These are phyloP conservation scores for Tylopilus orsonianus DNA, from an alignment of 1,284 basidiomycete genomes.

Conservation along the genomic window DNA sequence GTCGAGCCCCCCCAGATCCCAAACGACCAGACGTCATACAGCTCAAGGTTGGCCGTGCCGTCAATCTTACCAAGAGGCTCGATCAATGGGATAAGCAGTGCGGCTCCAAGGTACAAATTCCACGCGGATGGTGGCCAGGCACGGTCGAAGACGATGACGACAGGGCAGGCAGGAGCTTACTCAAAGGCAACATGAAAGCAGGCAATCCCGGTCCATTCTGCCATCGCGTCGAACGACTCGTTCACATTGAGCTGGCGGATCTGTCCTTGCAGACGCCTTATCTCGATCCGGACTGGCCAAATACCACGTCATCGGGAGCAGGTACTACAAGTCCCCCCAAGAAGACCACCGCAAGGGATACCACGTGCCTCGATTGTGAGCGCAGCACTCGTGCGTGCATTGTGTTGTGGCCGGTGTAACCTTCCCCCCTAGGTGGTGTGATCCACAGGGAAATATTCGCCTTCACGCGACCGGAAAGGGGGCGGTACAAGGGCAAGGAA, in stretches of 20 bases:
- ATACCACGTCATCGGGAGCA: constrained; percentile 12
- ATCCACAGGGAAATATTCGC: constrained; percentile 76
- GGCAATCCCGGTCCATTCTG: constrained; percentile 52
- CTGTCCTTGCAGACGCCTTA: constrained; percentile 59
- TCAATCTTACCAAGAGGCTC: constrained; percentile 49
- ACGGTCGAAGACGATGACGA: constrained; percentile 29
- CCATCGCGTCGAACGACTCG: constrained; percentile 59
- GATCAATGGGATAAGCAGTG: constrained; percentile 77
- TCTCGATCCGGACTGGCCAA: constrained; percentile 49
- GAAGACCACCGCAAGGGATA: constrained; percentile 16
- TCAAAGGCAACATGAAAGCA: constrained; percentile 48
- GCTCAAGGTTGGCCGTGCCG: constrained; percentile 54
- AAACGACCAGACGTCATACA: constrained; percentile 36
- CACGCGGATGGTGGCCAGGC: constrained; percentile 53
- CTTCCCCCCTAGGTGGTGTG: constrained; percentile 44
- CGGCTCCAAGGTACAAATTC: constrained; percentile 47
- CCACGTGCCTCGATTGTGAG: constrained; percentile 38
- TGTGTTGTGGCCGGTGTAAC: constrained; percentile 2
- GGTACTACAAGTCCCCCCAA: constrained; percentile 1
- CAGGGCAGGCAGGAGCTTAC: constrained; percentile 31
- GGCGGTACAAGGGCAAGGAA: constrained; percentile 58
- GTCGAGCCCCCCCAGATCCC: constrained; percentile 30
- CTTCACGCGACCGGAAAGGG: constrained; percentile 53
- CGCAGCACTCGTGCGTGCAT: neutral
- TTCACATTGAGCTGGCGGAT: constrained; percentile 76